Evolutionary conservation across 352 stramenopile species (phyloP).

Genomic region (Sclerospora graminicola): DNA sequence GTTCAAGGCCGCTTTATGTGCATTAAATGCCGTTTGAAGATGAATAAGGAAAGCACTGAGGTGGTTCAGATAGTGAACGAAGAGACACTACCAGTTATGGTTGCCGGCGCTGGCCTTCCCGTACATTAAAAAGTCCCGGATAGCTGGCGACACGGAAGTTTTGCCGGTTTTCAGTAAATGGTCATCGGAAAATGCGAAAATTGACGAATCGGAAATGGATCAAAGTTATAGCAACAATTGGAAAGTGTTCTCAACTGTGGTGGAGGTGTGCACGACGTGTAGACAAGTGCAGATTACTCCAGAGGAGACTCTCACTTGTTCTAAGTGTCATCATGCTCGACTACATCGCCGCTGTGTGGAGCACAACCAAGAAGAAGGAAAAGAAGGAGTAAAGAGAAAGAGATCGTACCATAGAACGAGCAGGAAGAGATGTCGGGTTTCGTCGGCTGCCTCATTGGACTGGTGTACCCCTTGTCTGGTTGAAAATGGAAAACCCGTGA

Average conservation of each 20-base stretch:
- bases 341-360: slow-evolving; percentile 30
- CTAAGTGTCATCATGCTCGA: slow-evolving; percentile 16
- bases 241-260: slow-evolving; percentile 24
- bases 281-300: slow-evolving; percentile 38
- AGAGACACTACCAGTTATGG: slow-evolving; percentile 9
- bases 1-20: slow-evolving; percentile 14
- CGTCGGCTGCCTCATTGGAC: slow-evolving; percentile 4
- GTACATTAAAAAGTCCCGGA: slow-evolving; percentile 7
- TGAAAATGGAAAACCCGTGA: slow-evolving; percentile 4
- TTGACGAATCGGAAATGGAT: slow-evolving; percentile 1
- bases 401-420: slow-evolving; percentile 6
- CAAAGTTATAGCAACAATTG: slow-evolving; percentile 10
- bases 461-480: slow-evolving; percentile 17
- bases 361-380: not conserved
- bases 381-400: slow-evolving; percentile 4
- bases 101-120: slow-evolving; percentile 20
- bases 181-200: not conserved
- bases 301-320: slow-evolving; percentile 22
- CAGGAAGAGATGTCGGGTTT: slow-evolving; percentile 18
- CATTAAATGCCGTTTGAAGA: slow-evolving; percentile 8
- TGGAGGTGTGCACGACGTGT: slow-evolving; percentile 50
- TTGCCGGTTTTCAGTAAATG: not conserved
- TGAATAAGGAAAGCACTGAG: not conserved
- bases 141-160: not conserved
- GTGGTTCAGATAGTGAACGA: not conserved